Percentiles rank a stretch among this genome's conserved stretches.
Evolutionary conservation across 176 grass and related monocot genomes (phyloP).

Genomic region (Leersia perrieri): DNA sequence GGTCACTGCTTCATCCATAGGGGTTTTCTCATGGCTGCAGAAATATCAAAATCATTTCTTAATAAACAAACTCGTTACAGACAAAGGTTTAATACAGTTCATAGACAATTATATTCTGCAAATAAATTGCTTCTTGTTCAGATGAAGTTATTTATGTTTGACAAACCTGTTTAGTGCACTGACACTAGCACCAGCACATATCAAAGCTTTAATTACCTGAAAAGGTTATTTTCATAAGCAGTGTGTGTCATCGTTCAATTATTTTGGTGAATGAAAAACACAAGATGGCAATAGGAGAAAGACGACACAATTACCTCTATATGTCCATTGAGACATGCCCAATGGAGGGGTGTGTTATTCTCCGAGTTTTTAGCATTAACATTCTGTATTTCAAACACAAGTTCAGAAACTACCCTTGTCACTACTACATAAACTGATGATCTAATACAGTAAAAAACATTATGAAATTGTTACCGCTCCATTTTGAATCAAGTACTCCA

Average conservation of each 20-base stretch:
- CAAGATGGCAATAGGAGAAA: neutral
- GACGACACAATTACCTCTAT: constrained; percentile 49
- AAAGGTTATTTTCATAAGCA: constrained; percentile 10
- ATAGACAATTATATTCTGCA: neutral
- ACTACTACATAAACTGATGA: neutral
- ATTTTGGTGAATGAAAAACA: neutral
- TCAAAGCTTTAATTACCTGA: constrained; percentile 85
- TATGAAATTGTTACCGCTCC: constrained; percentile 53
- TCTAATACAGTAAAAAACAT: neutral
- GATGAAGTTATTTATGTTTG: constrained; percentile 3
- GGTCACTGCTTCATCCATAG: constrained; percentile 85
- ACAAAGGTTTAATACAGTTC: neutral
- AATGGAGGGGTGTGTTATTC: constrained; percentile 91
- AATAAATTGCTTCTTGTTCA: neutral
- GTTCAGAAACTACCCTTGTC: neutral
- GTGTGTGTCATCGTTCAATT: neutral
- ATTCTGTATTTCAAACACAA: constrained; percentile 49
- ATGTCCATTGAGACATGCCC: constrained; percentile 90
- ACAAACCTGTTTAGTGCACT: constrained; percentile 83
- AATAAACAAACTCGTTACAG: neutral
- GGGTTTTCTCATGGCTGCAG: constrained; percentile 86
- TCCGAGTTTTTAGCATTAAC: constrained; percentile 77
- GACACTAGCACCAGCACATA: constrained; percentile 62
- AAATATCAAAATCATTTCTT: constrained; percentile 21
- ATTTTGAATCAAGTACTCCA: constrained; percentile 91